Base-by-base conservation (phyloP, 202 grass and related monocot species). In the Zoysia matrella region DNA sequence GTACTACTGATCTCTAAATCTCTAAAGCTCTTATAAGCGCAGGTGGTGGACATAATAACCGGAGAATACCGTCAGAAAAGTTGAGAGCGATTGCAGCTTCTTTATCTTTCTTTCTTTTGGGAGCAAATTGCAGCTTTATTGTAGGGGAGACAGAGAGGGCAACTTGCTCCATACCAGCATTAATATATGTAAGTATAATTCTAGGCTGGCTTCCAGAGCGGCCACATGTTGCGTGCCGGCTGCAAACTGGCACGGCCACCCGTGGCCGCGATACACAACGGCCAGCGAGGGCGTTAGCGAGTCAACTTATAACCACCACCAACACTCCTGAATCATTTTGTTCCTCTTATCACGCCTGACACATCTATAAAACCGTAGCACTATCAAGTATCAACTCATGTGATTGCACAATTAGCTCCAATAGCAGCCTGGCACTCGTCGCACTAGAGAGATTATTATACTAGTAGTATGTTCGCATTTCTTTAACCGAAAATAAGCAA, bases 191-290 rank as follows among this genome's bases (percentile, higher is more conserved):
- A n/a, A n/a, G n/a, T n/a, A n/a, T 51, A 48, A 63, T 84, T 66
- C 76, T 85, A 80, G 76, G 82, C 87, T 81, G 72, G 72, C 72
- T 85, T 89, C 82, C 72, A 81, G 82, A 16, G 72, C 30, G 66
- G 77, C 71, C 77, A 89, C 82, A 85, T 89, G 87, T 72, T 16
- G 1, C 13, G 8, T 80, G 76, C 56, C 86, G 67, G 58, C 47
- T 65, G 68, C 52, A 16, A 74, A 58, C 13, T 57, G 71, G 52
- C 52, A 74, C 7, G 13, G 47, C 1, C 51, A 14, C 16, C 48
- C 68, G 53, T 61, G 56, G n/a, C 42, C 55, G 10, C n/a, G 39
- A 54, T 44, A 57, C 53, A 12, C 54, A 60, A 61, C 73, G 43
- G 43, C 55, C 15, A 36, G 73, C 73, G 22, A 44, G 40, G 40